phyloP scores from a whole-genome alignment of 2,329 filamentous ascomycete genomes.

The Apiospora aurea region DNA sequence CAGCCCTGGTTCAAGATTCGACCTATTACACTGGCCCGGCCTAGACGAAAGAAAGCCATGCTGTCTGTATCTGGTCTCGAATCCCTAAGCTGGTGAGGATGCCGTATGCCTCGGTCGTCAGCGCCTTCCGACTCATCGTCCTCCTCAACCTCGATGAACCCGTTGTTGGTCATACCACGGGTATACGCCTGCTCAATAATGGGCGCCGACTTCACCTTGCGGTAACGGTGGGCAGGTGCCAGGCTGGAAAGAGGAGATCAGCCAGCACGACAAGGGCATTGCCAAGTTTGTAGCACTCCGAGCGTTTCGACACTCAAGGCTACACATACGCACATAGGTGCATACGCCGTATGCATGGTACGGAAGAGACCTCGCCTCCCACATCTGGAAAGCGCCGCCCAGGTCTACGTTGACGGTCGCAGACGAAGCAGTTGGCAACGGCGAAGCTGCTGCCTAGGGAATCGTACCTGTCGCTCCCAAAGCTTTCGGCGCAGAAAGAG shows the following conservation, averaged over 20 bases:
- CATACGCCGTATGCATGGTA: constrained; percentile 18
- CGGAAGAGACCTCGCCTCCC: constrained; percentile 24
- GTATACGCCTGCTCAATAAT: constrained; percentile 59
- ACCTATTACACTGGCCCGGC: constrained; percentile 52
- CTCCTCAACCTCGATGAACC: constrained; percentile 72
- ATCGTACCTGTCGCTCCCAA: too few relatives aligned
- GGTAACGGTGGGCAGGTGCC: constrained; percentile 66
- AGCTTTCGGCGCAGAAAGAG: too few relatives aligned
- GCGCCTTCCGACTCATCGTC: constrained; percentile 57
- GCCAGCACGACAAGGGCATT: constrained; percentile 86
- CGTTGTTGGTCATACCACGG: constrained; percentile 75
- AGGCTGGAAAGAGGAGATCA: constrained; percentile 69
- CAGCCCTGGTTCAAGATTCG: too few relatives aligned
- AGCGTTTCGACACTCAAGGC: too few relatives aligned
- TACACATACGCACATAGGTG: too few relatives aligned
- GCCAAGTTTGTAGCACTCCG: constrained; percentile 74
- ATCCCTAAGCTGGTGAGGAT: neutral
- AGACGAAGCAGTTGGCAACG: too few relatives aligned
- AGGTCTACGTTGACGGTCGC: too few relatives aligned
- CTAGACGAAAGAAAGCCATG: constrained; percentile 87
- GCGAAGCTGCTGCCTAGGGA: too few relatives aligned
- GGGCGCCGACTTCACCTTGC: constrained; percentile 63
- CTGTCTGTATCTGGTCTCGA: constrained; percentile 25
- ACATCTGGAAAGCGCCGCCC: neutral
- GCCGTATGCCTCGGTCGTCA: constrained; percentile 48